Conservation (phyloP, 176 grass and related monocot genomes). For the Thinopyrum elongatum region DNA sequence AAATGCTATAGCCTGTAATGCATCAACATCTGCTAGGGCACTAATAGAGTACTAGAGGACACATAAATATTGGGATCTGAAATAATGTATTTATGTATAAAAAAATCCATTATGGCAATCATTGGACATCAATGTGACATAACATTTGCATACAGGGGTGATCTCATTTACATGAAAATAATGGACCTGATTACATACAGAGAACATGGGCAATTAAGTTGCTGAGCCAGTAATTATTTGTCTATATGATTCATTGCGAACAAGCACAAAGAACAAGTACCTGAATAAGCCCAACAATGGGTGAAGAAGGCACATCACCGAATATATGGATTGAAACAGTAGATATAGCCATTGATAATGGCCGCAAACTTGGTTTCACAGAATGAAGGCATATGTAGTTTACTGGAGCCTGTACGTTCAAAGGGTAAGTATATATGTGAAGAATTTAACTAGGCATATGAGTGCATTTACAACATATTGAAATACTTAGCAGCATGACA, state of each 20-base stretch:
- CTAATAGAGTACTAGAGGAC: background rate
- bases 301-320: constrained; percentile 96
- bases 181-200: background rate
- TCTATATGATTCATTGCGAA: constrained; percentile 1
- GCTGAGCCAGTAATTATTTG: background rate
- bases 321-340: constrained; percentile 99
- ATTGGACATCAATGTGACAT: background rate
- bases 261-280: constrained; percentile 39
- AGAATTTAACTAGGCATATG: background rate
- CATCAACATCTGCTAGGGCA: background rate
- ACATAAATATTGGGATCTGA: background rate
- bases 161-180: constrained; percentile 3
- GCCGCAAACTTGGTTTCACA: constrained; percentile 83
- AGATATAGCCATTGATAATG: constrained; percentile 94
- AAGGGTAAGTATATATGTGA: constrained; percentile 14
- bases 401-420: constrained; percentile 76
- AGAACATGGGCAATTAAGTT: constrained; percentile 6
- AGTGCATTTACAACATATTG: background rate
- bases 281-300: constrained; percentile 92
- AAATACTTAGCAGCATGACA: background rate
- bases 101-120: background rate
- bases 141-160: background rate
- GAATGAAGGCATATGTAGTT: constrained; percentile 95
- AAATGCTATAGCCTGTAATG: background rate
- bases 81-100: background rate